Evolutionary conservation across 306 rosid species (phyloP), one percentile per base, ranked within the genome.

Genomic region (Dalbergia cochinchinensis): DNA sequence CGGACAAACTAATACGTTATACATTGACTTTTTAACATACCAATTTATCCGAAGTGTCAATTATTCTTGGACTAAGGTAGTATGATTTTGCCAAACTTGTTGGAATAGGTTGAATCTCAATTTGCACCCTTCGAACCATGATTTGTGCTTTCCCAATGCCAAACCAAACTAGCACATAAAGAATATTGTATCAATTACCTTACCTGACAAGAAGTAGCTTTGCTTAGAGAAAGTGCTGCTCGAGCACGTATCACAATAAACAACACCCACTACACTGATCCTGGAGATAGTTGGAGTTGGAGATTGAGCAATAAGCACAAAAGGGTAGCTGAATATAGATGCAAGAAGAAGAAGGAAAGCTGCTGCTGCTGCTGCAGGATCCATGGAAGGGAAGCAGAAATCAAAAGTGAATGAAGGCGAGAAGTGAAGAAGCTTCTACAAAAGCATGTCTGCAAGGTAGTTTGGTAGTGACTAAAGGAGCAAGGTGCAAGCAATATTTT

Each of bases 131-230:
- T 37, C 41, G 5, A 37, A 4, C 41, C 7, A 37, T 37, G 7
- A 37, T 37, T 37, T 4, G 41, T 37, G 5, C 7, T 37, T 37
- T 37, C 7, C 41, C 41, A 37, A 37, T 37, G 41, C 41, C 5
- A 37, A 37, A 4, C 41, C 41, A 37, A 37, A 37, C 41, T 4
- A 37, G 41, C 41, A 37, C 41, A 3, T 37, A 42, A 42, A 37
- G 41, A 6, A 37, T 37, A 37, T 37, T 37, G 5, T 37, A 42
- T 70, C 41, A 61, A 22, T 31, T 45, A 20, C 64, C 50, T 69
- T 90, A 92, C 94, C 97, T 67, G 91, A 84, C 75, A 92, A 66
- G 74, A 92, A 88, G 84, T 90, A 92, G 89, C 97, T 87, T 34
- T 91, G 86, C 59, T 73, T 86, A 33, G 94, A 87, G 82, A 92